phyloP scores from a whole-genome alignment of 768 basidiomycete genomes.

The Goffeauzyma gilvescens region DNA sequence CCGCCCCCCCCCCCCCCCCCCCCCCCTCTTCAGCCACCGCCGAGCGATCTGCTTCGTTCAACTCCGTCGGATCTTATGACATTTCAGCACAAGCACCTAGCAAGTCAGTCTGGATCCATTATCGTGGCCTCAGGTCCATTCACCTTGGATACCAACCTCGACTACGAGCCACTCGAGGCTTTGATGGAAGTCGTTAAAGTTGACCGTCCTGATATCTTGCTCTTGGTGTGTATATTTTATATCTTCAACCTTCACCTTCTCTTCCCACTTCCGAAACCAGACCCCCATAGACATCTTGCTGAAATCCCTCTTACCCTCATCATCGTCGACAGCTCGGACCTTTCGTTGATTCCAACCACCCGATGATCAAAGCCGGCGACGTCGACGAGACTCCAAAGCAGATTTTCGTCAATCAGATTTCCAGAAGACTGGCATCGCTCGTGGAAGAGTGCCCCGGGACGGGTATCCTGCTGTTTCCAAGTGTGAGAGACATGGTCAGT shows the following conservation, averaged over 20 bases:
- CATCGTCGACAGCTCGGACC: slow-evolving; percentile 53
- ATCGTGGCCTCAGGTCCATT: slow-evolving; percentile 69
- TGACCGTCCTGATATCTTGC: slow-evolving; percentile 52
- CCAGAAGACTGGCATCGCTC: slow-evolving; percentile 41
- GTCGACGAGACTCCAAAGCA: slow-evolving; percentile 44
- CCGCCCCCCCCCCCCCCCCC: too few species aligned
- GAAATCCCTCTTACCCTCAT: background rate
- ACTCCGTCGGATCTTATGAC: slow-evolving; percentile 34
- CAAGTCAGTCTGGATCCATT: slow-evolving; percentile 43
- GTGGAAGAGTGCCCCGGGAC: slow-evolving; percentile 48
- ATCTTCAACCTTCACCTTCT: background rate
- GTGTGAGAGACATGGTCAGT: slow-evolving; percentile 59
- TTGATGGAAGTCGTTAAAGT: slow-evolving; percentile 46
- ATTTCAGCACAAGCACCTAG: slow-evolving; percentile 31
- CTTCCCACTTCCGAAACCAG: slow-evolving; percentile 10
- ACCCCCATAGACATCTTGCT: background rate
- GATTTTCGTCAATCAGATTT: slow-evolving; percentile 52
- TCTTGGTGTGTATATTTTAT: slow-evolving; percentile 42
- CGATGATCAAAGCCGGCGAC: slow-evolving; percentile 55
- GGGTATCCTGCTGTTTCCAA: slow-evolving; percentile 60
- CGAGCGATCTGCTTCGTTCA: slow-evolving; percentile 35
- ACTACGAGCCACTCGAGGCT: slow-evolving; percentile 50
- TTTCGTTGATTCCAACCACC: slow-evolving; percentile 64
- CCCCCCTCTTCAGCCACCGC: slow-evolving; percentile 41
- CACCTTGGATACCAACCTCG: slow-evolving; percentile 56